Evolutionary conservation across 805 yeast genomes (phyloP).

Genomic region (Yarrowia keelungensis): DNA sequence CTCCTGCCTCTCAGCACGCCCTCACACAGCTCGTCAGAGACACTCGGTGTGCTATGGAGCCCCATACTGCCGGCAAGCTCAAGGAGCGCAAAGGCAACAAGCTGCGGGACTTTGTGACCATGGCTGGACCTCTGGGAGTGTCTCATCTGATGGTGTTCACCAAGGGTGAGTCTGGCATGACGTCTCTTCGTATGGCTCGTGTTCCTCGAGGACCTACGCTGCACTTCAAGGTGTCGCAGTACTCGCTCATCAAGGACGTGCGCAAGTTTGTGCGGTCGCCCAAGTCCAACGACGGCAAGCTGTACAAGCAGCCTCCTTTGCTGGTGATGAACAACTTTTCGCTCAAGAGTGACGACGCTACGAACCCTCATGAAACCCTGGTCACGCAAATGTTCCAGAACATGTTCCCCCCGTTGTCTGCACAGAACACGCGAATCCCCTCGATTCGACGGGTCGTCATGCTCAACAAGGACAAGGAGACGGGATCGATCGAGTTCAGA

Average conservation of each 20-base stretch:
- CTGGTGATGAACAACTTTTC: constrained; percentile 91
- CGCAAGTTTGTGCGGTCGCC: constrained; percentile 74
- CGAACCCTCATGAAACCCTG: constrained; percentile 71
- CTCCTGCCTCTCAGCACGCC: constrained; percentile 64
- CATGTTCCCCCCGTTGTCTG: constrained; percentile 93
- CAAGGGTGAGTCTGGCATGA: constrained; percentile 78
- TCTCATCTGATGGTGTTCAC: constrained; percentile 86
- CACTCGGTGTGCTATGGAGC: constrained; percentile 90
- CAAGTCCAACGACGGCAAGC: constrained; percentile 64
- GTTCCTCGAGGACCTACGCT: constrained; percentile 95
- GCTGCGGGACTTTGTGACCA: constrained; percentile 91
- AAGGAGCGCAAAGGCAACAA: constrained; percentile 87
- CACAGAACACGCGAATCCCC: constrained; percentile 74
- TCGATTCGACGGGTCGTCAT: constrained; percentile 84
- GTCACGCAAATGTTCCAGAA: constrained; percentile 90
- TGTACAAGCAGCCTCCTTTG: constrained; percentile 80
- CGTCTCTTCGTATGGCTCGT: constrained; percentile 81
- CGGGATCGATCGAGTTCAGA: constrained; percentile 80
- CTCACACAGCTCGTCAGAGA: constrained; percentile 85
- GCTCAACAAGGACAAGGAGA: constrained; percentile 72
- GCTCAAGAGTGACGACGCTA: constrained; percentile 63
- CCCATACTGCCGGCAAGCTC: constrained; percentile 90
- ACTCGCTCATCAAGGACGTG: constrained; percentile 84
- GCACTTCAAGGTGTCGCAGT: constrained; percentile 77
- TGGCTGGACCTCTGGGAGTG: constrained; percentile 97